Percentiles rank a stretch among this genome's conserved stretches.
These are phyloP conservation scores for Cyclotella cryptica DNA, from an alignment of 108 stramenopile genomes.

Conservation along the genomic window DNA sequence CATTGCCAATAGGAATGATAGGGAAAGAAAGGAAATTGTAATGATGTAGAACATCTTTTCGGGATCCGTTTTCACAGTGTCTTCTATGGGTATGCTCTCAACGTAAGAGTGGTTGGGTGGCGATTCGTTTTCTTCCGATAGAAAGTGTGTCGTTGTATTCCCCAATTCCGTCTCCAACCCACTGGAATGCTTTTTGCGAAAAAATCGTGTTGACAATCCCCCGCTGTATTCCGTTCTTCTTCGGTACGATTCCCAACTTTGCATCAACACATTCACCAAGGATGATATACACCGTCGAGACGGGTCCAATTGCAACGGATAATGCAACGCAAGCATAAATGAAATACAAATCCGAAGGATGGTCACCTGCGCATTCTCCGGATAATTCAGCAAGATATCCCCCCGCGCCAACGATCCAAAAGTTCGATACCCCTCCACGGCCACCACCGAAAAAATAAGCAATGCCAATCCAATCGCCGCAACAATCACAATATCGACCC, in stretches of 20 bases:
- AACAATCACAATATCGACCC: constrained; percentile 60
- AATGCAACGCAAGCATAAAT: constrained; percentile 64
- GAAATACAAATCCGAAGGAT: constrained; percentile 65
- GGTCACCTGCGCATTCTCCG: constrained; percentile 59
- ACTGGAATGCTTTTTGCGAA: constrained; percentile 5
- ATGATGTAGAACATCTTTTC: constrained; percentile 47
- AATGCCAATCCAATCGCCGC: constrained; percentile 56
- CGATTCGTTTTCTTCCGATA: not conserved
- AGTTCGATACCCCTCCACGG: constrained; percentile 68
- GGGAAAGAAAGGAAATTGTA: constrained; percentile 53
- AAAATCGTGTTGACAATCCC: not conserved
- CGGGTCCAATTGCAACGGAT: constrained; percentile 75
- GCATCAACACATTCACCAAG: constrained; percentile 38
- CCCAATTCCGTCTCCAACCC: not conserved
- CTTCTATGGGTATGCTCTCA: constrained; percentile 11
- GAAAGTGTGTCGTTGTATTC: not conserved
- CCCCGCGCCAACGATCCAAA: constrained; percentile 63
- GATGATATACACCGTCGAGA: constrained; percentile 53
- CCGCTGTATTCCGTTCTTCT: not conserved
- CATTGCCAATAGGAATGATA: constrained; percentile 61
- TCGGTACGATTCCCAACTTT: constrained; percentile 24
- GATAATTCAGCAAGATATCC: constrained; percentile 77
- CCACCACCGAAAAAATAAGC: constrained; percentile 58
- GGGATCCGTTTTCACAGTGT: not conserved
- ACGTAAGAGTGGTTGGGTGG: not conserved